Evolutionary conservation across 2,329 filamentous ascomycete genomes (phyloP), one percentile per base, ranked within the genome.

Genomic region (Dactylella cylindrospora): DNA sequence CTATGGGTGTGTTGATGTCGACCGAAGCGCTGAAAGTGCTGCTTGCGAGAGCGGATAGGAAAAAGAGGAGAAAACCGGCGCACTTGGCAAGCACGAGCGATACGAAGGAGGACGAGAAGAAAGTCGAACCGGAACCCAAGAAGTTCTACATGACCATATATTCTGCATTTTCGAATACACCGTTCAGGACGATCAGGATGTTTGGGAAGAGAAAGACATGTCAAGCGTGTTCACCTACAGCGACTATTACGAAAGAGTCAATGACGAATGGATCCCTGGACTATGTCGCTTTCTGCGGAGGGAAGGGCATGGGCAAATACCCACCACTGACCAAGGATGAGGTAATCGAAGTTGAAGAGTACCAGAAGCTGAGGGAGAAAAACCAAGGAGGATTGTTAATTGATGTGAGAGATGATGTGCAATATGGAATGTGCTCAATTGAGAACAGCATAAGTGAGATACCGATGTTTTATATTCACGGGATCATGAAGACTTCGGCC

Each of bases 1-100:
- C 84, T 0, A 96, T 98, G 88, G 93, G 93, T 5, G 84, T 95
- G 0, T 74, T 97, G 52, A 93, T 97, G 75, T 91, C 93, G 0
- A 76, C 95, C 1, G 90, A 97, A 74, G 84, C 88, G 0, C 84
- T 97, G 69, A 93, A 94, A 71, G 73, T 96, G n/a, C 78, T 96
- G 12, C 78, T 81, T 0, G 69, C 75, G 19, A 67, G 66, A 12
- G 23, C 71, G 69, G 2, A 68, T 68, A 36, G 53, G 47, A 70
- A 53, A 54, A 57, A 15, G 50, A 53, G 10, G 36, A 26, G 44
- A 25, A 13, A 41, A 4, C 57, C 69, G 6, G 69, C 71, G 5
- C 65, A 54, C 12, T 38, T 50, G 5, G 65, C 66, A 2, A 66
- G 65, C 0, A 67, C 67, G 3, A 67, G 68, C 1, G 32, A 19